Conservation (phyloP, 2,329 filamentous ascomycete genomes). For the Microcyclospora pomicola region DNA sequence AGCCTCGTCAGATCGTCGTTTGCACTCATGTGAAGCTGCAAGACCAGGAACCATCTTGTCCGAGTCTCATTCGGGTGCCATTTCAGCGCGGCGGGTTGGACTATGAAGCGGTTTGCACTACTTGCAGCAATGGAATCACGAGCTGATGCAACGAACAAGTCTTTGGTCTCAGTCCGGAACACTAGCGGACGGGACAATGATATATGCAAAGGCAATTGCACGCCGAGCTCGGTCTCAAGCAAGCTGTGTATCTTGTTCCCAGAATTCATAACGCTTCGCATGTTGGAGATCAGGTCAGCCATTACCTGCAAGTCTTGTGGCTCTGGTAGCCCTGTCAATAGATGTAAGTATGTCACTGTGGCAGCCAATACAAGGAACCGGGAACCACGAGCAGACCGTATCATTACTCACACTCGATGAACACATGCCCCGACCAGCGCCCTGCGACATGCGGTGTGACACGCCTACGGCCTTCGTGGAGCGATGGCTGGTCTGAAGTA, state of each 20-base stretch:
- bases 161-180: constrained; percentile 58
- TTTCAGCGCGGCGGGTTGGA: constrained; percentile 35
- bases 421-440: constrained; percentile 87
- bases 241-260: constrained; percentile 44
- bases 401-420: constrained; percentile 66
- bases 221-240: constrained; percentile 62
- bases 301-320: constrained; percentile 30
- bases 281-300: constrained; percentile 26
- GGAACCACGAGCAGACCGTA: neutral
- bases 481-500: constrained; percentile 63
- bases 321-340: constrained; percentile 41
- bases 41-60: constrained; percentile 71
- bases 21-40: constrained; percentile 39
- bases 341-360: constrained; percentile 1
- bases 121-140: constrained; percentile 27
- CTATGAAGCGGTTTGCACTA: constrained; percentile 33
- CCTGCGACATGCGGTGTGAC: constrained; percentile 72
- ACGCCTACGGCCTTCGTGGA: constrained; percentile 76
- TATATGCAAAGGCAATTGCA: constrained; percentile 71
- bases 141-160: constrained; percentile 49
- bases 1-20: constrained; percentile 35
- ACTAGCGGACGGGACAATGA: constrained; percentile 74
- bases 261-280: neutral
- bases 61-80: constrained; percentile 55
- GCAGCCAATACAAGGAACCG: neutral